Percentiles rank a stretch among this genome's conserved stretches.
phyloP scores from a whole-genome alignment of 2,329 filamentous ascomycete genomes.

The Dothideomycetidae sp. region DNA sequence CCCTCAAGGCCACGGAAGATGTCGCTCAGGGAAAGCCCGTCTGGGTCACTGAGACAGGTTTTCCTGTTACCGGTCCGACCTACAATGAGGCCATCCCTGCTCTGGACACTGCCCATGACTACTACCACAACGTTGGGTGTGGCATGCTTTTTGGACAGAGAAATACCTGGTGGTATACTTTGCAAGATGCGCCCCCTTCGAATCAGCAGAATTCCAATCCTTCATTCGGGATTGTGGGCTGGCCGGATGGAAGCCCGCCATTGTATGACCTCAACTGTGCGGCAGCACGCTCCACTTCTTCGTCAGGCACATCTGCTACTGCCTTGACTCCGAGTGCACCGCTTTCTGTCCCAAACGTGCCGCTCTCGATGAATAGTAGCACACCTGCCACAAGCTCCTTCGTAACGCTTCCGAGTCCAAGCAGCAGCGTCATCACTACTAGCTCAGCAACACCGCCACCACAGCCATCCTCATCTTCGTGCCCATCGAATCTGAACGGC shows the following conservation, averaged over 20 bases:
- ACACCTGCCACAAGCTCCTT: background rate
- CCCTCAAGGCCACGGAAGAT: conserved; percentile 23
- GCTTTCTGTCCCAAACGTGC: background rate
- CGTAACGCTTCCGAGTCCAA: background rate
- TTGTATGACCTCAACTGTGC: background rate
- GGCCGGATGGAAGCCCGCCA: conserved; percentile 36
- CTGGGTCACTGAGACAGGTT: conserved; percentile 43
- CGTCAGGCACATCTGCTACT: background rate
- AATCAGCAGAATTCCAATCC: conserved; percentile 33
- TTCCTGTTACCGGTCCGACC: conserved; percentile 42
- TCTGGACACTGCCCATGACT: conserved; percentile 45
- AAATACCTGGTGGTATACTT: conserved; percentile 45
- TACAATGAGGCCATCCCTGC: conserved; percentile 43
- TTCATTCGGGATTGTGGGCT: conserved; percentile 28
- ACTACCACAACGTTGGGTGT: conserved; percentile 51
- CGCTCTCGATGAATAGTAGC: background rate
- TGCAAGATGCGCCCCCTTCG: conserved; percentile 29
- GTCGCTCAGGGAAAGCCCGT: conserved; percentile 30
- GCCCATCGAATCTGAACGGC: conserved; percentile 20
- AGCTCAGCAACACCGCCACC: background rate
- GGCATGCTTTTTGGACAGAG: conserved; percentile 37
- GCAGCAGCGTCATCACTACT: background rate
- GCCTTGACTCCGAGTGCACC: background rate
- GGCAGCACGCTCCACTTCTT: background rate
- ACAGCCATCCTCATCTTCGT: background rate